Conservation (phyloP, 2,329 filamentous ascomycete species). For the Claviceps arundinis region DNA sequence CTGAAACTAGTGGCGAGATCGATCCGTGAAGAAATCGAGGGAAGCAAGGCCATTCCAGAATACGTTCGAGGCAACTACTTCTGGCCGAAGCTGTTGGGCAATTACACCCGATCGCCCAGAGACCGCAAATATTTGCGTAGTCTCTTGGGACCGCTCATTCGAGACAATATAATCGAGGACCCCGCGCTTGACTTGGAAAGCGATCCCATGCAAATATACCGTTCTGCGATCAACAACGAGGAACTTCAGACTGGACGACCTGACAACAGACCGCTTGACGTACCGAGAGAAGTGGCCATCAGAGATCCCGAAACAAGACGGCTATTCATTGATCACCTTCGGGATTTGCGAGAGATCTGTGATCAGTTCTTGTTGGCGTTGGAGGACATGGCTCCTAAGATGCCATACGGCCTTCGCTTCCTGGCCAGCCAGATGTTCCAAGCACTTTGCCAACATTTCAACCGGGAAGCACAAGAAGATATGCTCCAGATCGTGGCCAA, state of each 20-base stretch:
- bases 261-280: constrained; percentile 68
- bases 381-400: constrained; percentile 71
- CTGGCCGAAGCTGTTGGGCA: constrained; percentile 75
- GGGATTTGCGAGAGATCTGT: constrained; percentile 86
- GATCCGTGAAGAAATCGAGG: constrained; percentile 73
- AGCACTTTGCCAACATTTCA: constrained; percentile 61
- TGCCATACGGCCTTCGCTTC: constrained; percentile 88
- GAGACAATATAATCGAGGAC: constrained; percentile 87
- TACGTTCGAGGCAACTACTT: constrained; percentile 85
- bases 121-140: constrained; percentile 89
- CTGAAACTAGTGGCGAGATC: constrained; percentile 76
- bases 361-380: constrained; percentile 76
- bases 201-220: constrained; percentile 94
- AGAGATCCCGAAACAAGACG: constrained; percentile 84
- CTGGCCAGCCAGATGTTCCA: constrained; percentile 79
- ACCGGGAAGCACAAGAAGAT: constrained; percentile 61
- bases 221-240: constrained; percentile 91
- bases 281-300: constrained; percentile 88
- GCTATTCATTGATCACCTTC: constrained; percentile 86
- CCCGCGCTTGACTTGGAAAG: constrained; percentile 85
- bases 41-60: constrained; percentile 61
- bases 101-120: constrained; percentile 80
- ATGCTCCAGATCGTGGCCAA: constrained; percentile 74
- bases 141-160: constrained; percentile 70
- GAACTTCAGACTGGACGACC: constrained; percentile 82